Evolutionary conservation across 345 rosid species (phyloP), one percentile per base, ranked within the genome.

Genomic region (Corymbia maculata): DNA sequence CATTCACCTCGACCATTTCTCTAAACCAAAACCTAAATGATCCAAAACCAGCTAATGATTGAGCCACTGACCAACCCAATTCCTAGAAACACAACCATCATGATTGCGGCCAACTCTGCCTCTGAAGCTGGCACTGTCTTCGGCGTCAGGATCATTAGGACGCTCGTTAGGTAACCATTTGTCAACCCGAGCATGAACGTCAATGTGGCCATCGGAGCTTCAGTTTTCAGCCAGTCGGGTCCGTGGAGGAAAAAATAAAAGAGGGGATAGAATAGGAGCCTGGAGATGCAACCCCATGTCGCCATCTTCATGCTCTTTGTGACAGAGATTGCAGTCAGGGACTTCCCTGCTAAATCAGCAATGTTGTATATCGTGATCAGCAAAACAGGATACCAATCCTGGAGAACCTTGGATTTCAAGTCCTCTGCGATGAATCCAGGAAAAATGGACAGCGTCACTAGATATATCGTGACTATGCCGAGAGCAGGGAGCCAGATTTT

Each of bases 81-180:
- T 50, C 99, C 99, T 50, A 96, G 94, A 89, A 93, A 95, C 89
- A 96, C 94, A 68, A 93, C 91, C 95, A 97, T 92, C 52, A 94
- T 93, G 79, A 97, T 91, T 14, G 99, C 99, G 36, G 98, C 94
- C 51, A 96, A 89, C 89, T 97, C 99, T 57, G 98, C 95, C 86
- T 97, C 99, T 6, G 95, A 88, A 51, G 90, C 93, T 1, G 93
- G 94, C 52, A 96, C 99, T 15, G 94, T 89, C 91, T 95, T 96
- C 0, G 98, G 99, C 53, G 94, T 86, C 50, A 95, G 93, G 88
- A 97, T 97, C 99, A 97, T 97, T 42, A 97, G 90, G 61, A 95
- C 95, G 52, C 99, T 96, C 85, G 98, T 96, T 66, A 97, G 92
- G 89, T 97, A 96, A 16, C 99, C 99, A 51, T 97, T 97, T 22